Conservation (phyloP, 2,329 filamentous ascomycete species). For the Stachybotrys chartarum region DNA sequence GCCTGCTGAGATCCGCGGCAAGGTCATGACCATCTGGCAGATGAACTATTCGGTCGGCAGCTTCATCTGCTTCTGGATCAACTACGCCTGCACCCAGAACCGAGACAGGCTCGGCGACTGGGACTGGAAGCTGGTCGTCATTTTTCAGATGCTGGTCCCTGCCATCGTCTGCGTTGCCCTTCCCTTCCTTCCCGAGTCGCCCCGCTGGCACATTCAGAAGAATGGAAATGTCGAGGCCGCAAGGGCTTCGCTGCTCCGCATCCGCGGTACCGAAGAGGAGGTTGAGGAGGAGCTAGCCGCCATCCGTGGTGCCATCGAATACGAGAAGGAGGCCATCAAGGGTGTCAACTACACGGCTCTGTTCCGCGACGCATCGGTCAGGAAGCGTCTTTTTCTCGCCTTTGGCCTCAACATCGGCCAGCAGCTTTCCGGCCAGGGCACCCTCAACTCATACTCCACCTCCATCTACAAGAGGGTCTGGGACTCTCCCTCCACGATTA, state of each 20-base stretch:
- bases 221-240: slow-evolving; percentile 54
- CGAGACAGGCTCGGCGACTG: slow-evolving; percentile 53
- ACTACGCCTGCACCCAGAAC: slow-evolving; percentile 54
- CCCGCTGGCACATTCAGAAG: slow-evolving; percentile 61
- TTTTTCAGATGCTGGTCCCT: slow-evolving; percentile 66
- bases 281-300: slow-evolving; percentile 59
- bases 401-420: slow-evolving; percentile 64
- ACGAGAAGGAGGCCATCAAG: slow-evolving; percentile 63
- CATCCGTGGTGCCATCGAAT: slow-evolving; percentile 63
- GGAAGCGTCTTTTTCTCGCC: slow-evolving; percentile 59
- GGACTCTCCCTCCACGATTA: slow-evolving; percentile 49
- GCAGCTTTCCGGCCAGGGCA: slow-evolving; percentile 66
- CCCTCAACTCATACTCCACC: slow-evolving; percentile 66
- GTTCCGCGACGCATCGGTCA: slow-evolving; percentile 62
- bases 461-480: slow-evolving; percentile 68
- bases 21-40: slow-evolving; percentile 62
- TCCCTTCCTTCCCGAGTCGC: slow-evolving; percentile 61
- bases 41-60: slow-evolving; percentile 57
- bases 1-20: slow-evolving; percentile 55
- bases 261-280: slow-evolving; percentile 57
- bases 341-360: slow-evolving; percentile 52
- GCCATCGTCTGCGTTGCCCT: slow-evolving; percentile 53
- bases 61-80: slow-evolving; percentile 47
- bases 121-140: slow-evolving; percentile 68
- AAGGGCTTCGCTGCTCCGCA: slow-evolving; percentile 45